Conservation (phyloP, 192 early-diverging fungal species). For the Dissophora globulifera region DNA sequence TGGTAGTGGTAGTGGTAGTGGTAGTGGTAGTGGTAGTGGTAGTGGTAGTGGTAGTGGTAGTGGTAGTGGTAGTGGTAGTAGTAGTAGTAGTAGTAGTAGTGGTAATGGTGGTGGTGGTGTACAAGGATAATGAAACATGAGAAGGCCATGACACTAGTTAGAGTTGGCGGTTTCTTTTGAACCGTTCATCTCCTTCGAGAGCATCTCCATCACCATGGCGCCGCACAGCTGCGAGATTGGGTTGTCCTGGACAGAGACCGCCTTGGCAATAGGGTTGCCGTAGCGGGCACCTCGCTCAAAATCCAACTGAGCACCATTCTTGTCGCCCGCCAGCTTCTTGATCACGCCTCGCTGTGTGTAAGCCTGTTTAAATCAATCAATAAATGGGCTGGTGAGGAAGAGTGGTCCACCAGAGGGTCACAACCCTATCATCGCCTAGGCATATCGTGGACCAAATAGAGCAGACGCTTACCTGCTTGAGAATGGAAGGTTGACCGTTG, state of each 20-base stretch:
- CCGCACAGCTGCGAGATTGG: conserved; percentile 55
- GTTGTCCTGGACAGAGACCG: conserved; percentile 59
- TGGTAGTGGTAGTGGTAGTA: too few relatives aligned
- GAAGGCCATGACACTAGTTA: background rate
- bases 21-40: too few relatives aligned
- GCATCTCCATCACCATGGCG: conserved; percentile 55
- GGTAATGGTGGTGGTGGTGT: too few relatives aligned
- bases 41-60: too few relatives aligned
- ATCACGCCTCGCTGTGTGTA: conserved; percentile 65
- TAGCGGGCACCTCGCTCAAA: conserved; percentile 60
- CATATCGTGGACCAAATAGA: too few relatives aligned
- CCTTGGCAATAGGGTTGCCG: conserved; percentile 62
- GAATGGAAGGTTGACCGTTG: conserved; percentile 52
- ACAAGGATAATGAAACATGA: too few relatives aligned
- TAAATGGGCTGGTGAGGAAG: too few relatives aligned
- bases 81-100: too few relatives aligned
- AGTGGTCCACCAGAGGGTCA: background rate
- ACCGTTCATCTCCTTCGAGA: conserved; percentile 41
- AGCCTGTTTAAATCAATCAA: conserved; percentile 38
- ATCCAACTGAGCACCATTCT: conserved; percentile 56
- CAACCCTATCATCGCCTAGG: background rate
- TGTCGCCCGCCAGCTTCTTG: conserved; percentile 53
- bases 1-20: too few relatives aligned
- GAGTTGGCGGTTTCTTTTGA: conserved; percentile 12
- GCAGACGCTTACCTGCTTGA: conserved; percentile 57